Percentiles rank a stretch among this genome's conserved stretches.
Evolutionary conservation across 441 rosid genomes (phyloP).

Genomic region (Populus hybrid): DNA sequence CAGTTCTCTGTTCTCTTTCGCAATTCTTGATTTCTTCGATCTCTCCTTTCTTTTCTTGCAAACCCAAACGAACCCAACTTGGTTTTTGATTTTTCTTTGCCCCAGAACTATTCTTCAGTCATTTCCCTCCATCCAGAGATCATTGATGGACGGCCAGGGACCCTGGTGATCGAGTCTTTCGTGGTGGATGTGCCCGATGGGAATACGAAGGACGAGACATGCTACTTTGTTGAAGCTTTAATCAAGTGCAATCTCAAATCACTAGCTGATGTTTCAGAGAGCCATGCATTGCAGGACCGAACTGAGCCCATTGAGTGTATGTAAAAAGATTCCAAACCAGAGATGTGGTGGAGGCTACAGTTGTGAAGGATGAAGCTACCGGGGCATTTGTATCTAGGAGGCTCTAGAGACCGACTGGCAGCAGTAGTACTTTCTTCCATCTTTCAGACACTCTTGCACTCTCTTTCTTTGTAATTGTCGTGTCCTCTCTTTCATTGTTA

Average conservation of each 20-base stretch:
- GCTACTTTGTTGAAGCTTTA: too few relatives aligned
- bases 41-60: not conserved
- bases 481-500: constrained; percentile 11
- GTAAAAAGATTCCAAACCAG: not conserved
- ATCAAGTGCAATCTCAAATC: too few relatives aligned
- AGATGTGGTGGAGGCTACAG: not conserved
- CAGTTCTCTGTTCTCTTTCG: constrained; percentile 1
- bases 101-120: constrained; percentile 80
- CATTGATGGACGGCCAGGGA: too few relatives aligned
- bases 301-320: constrained; percentile 57
- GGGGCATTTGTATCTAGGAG: constrained; percentile 30
- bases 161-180: too few relatives aligned
- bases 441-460: constrained; percentile 2
- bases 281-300: constrained; percentile 66
- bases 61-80: not conserved
- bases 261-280: constrained; percentile 19
- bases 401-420: constrained; percentile 58
- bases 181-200: too few relatives aligned
- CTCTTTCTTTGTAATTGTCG: constrained; percentile 13
- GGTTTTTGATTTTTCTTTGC: not conserved
- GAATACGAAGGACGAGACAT: too few relatives aligned
- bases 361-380: constrained; percentile 44
- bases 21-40: not conserved
- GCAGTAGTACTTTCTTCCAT: constrained; percentile 23
- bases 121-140: constrained; percentile 58